phyloP scores from a whole-genome alignment of 345 rosid species.

The Citrus hindsii region DNA sequence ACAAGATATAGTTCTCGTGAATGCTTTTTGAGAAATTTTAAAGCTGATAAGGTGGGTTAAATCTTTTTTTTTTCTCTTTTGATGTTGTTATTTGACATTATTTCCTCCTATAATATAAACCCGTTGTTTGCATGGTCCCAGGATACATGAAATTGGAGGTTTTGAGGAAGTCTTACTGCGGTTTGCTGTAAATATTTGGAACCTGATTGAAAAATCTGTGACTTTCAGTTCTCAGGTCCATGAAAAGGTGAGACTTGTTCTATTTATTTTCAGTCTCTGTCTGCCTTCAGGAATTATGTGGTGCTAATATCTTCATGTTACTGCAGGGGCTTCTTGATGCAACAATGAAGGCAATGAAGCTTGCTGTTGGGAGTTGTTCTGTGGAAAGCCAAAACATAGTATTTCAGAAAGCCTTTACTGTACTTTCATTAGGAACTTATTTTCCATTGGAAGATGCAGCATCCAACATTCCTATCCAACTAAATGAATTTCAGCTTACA shows the following conservation, averaged over 20 bases:
- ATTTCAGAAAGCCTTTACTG: slow-evolving; percentile 53
- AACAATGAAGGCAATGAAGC: slow-evolving; percentile 60
- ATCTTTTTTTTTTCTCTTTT: neutral
- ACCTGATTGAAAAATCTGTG: slow-evolving; percentile 49
- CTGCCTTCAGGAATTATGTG: neutral
- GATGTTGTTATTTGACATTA: neutral
- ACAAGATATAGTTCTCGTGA: neutral
- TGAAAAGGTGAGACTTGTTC: slow-evolving; percentile 42
- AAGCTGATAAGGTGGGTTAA: neutral
- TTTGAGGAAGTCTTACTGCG: slow-evolving; percentile 46
- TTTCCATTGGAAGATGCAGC: slow-evolving; percentile 43
- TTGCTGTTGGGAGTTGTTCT: slow-evolving; percentile 60
- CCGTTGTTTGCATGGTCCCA: slow-evolving; percentile 21
- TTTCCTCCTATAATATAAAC: slow-evolving; percentile 12
- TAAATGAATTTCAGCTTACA: slow-evolving; percentile 31
- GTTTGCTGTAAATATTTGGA: slow-evolving; percentile 63
- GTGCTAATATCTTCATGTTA: slow-evolving; percentile 11
- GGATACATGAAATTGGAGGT: slow-evolving; percentile 63
- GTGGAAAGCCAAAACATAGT: slow-evolving; percentile 64
- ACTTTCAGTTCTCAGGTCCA: slow-evolving; percentile 23
- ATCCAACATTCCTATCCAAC: slow-evolving; percentile 24
- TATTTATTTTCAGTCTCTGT: neutral
- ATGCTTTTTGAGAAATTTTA: neutral
- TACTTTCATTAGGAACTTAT: slow-evolving; percentile 45
- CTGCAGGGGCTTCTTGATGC: slow-evolving; percentile 66